phyloP scores from a whole-genome alignment of 2,329 filamentous ascomycete species.

The Fusarium sp. region DNA sequence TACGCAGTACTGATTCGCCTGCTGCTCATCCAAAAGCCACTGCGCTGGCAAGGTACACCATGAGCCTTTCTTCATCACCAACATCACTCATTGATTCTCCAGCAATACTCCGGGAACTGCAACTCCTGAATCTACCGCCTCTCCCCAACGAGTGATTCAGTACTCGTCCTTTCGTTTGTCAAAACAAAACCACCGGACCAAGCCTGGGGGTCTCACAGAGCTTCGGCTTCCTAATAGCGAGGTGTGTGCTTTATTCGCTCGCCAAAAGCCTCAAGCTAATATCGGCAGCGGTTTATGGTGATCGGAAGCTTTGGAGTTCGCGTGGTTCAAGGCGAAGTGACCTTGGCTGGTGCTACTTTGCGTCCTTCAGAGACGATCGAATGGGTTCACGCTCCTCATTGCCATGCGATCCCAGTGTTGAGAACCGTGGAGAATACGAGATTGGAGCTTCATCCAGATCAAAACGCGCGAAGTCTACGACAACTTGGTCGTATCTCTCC shows the following conservation, averaged over 20 bases:
- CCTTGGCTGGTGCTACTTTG: constrained; percentile 73
- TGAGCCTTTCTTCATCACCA: not conserved
- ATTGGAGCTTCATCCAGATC: constrained; percentile 67
- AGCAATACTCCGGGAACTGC: constrained; percentile 3
- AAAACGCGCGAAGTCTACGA: constrained; percentile 59
- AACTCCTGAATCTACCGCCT: constrained; percentile 2
- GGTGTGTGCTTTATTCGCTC: constrained; percentile 46
- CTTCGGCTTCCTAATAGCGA: constrained; percentile 61
- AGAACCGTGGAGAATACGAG: constrained; percentile 60
- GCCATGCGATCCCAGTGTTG: constrained; percentile 76
- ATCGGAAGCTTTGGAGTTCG: constrained; percentile 76
- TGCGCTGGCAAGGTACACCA: constrained; percentile 25
- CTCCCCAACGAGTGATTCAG: constrained; percentile 36
- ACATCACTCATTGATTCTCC: constrained; percentile 4
- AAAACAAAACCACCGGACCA: constrained; percentile 56
- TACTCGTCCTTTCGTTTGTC: constrained; percentile 59
- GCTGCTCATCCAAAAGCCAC: constrained; percentile 14
- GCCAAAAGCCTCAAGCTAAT: constrained; percentile 28
- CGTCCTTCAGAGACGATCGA: constrained; percentile 56
- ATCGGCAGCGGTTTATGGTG: constrained; percentile 66
- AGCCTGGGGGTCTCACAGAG: constrained; percentile 52
- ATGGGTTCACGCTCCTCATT: constrained; percentile 74
- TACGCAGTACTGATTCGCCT: constrained; percentile 18
- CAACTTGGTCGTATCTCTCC: constrained; percentile 71
- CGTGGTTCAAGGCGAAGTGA: constrained; percentile 70